Percentiles rank a stretch among this genome's conserved stretches.
Conservation (phyloP, 306 rosid species). For the Nissolia schottii region DNA sequence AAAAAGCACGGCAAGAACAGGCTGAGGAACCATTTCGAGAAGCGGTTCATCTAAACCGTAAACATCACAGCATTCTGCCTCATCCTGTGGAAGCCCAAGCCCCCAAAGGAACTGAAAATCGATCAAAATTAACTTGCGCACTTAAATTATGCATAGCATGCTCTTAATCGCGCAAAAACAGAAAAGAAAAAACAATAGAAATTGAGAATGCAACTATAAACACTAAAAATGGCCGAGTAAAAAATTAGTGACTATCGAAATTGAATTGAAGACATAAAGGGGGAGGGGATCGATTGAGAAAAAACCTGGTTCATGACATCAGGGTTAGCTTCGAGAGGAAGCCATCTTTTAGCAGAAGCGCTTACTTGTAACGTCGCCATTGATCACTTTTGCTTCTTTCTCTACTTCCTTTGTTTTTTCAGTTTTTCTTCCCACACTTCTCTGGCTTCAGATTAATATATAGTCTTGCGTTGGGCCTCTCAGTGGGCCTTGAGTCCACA, state of each 20-base stretch:
- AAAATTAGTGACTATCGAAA: background rate
- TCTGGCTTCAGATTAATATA: background rate
- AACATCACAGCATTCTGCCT: constrained; percentile 85
- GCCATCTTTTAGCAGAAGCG: constrained; percentile 62
- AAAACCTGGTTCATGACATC: constrained; percentile 80
- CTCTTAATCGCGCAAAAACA: background rate
- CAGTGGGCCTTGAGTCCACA: background rate
- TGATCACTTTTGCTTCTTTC: background rate
- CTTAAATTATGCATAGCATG: background rate
- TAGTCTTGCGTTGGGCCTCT: background rate
- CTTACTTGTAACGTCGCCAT: constrained; percentile 48
- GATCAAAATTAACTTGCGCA: background rate
- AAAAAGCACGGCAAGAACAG: constrained; percentile 91
- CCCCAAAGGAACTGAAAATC: constrained; percentile 77
- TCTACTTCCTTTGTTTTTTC: background rate
- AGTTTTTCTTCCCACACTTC: background rate
- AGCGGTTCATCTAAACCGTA: constrained; percentile 86
- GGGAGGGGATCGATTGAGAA: background rate
- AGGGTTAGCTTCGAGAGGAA: constrained; percentile 92
- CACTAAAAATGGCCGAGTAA: background rate
- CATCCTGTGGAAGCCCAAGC: constrained; percentile 66
- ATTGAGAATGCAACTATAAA: background rate
- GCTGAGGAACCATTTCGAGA: constrained; percentile 92
- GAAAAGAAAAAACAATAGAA: background rate
- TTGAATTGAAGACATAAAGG: background rate